Evolutionary conservation across 352 stramenopile genomes (phyloP), one percentile per base, ranked within the genome.

Genomic region (Pythium catenulatum): DNA sequence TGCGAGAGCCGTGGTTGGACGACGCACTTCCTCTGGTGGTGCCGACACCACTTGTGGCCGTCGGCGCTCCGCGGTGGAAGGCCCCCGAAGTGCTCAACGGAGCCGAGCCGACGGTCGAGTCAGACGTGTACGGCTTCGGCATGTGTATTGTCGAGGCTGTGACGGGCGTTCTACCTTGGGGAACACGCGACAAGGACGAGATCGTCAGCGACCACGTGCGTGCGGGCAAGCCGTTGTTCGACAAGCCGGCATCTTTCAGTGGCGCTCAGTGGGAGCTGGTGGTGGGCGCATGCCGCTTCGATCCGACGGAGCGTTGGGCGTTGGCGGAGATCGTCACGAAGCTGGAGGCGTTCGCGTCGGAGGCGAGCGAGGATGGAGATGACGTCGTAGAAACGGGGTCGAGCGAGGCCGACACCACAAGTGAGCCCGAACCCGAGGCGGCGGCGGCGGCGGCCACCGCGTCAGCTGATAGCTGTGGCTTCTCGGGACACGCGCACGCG

Each of bases 91-190:
- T 58, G 27, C 56, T 90, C 3, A n/a, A 39, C 8, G 45, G 68
- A 4, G 39, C 52, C 59, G 21, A 80, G 74, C 82, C 61, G n/a
- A 46, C 61, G 11, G 45, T 54, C 1, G 43, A 52, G n/a, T 85
- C 85, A 11, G 65, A 92, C 23, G 83, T 90, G 8, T 90, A 89
- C 45, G 45, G 85, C 34, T 83, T 90, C 45, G 88, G 82, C 4
- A 79, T 92, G 79, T 86, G 77, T 43, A 65, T 79, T 4, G 61
- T 90, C 41, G 88, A 90, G 65, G 88, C 86, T 9, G 39, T 80
- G 37, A 82, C 82, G 19, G 56, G 56, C 32, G 19, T 5, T 5
- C 19, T 6, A 23, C 56, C 11, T 41, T 36, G 4, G 32, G 15
- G 4, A 50, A 77, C 8, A 25, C n/a, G n/a, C 14, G 46, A 23